Evolutionary conservation across 805 yeast species (phyloP).

Genomic region (Sugiyamaella qingdaonensis): DNA sequence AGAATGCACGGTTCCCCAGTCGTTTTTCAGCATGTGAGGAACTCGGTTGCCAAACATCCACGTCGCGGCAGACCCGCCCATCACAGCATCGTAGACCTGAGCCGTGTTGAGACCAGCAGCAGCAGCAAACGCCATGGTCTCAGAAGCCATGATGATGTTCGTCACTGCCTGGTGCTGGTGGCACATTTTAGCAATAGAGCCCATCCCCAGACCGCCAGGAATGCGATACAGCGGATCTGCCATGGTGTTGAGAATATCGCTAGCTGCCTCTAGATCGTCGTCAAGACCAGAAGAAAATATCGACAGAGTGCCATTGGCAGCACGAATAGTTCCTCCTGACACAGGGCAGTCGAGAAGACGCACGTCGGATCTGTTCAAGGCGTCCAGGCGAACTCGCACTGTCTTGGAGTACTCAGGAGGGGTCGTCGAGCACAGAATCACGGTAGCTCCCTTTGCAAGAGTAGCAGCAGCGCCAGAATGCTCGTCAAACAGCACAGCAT

Average conservation of each 20-base stretch:
- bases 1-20: conserved; percentile 11
- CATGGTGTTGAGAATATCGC: not conserved
- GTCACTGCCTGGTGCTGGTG: conserved; percentile 11
- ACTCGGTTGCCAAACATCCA: conserved; percentile 14
- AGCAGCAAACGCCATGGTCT: conserved; percentile 4
- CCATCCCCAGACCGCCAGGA: conserved; percentile 13
- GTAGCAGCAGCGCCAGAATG: conserved; percentile 1
- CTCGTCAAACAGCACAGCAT: conserved; percentile 8
- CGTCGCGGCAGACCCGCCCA: conserved; percentile 1
- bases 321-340: conserved; percentile 9
- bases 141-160: conserved; percentile 8
- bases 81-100: conserved; percentile 2
- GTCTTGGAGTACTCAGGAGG: conserved; percentile 9
- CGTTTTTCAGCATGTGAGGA: conserved; percentile 11
- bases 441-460: not conserved
- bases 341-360: conserved; percentile 8
- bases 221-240: conserved; percentile 9
- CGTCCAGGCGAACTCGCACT: not conserved
- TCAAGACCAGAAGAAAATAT: conserved; percentile 6
- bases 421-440: conserved; percentile 8
- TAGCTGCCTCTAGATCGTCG: conserved; percentile 4
- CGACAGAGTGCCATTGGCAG: conserved; percentile 9
- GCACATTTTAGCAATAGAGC: conserved; percentile 11
- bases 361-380: not conserved
- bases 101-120: conserved; percentile 6